Evolutionary conservation across 345 rosid genomes (phyloP), one percentile per base, ranked within the genome.

Genomic region (Streptanthus diversifolius): DNA sequence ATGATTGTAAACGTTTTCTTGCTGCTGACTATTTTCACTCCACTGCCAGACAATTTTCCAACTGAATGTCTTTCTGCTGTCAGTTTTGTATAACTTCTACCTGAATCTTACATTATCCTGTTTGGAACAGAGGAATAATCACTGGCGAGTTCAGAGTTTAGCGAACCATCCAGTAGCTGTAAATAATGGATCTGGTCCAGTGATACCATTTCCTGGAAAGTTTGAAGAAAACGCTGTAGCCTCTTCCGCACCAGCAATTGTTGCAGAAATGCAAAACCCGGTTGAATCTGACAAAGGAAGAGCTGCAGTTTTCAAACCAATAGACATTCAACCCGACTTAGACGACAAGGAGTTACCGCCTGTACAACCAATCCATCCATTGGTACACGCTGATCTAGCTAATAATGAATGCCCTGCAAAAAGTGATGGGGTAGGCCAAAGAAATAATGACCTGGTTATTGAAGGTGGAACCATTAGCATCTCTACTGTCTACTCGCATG

Each of bases 381-480:
- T 88, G 3, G 63, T 85, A 40, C 80, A 92, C 60, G 88, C 86
- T 55, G 83, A 83, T 39, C 97, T 81, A 70, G 79, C 82, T 12
- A 71, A 65, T 8, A 77, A 71, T 35, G 96, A 88, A 74, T 85
- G 85, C 75, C 91, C 83, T 52, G 57, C 80, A 37, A 62, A 74
- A 7, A 75, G 75, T 70, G 86, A 85, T 66, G 66, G 67, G 44
- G 37, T 74, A 68, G 82, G 81, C 60, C 87, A 77, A 70, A 84
- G 72, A 61, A 88, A 85, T 70, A 88, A 87, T 66, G 93, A 87
- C 63, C 80, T 90, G 58, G 80, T 81, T 25, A 78, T 92, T 53
- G 99, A 95, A 84, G 96, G 96, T 67, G 99, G 99, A 51, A 90
- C 86, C n/a, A 95, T 95, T 71, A 92, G 78, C 83, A 87, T 95